Conservation (phyloP, 257 asterid genomes). For the Primulina huaijiensis region DNA sequence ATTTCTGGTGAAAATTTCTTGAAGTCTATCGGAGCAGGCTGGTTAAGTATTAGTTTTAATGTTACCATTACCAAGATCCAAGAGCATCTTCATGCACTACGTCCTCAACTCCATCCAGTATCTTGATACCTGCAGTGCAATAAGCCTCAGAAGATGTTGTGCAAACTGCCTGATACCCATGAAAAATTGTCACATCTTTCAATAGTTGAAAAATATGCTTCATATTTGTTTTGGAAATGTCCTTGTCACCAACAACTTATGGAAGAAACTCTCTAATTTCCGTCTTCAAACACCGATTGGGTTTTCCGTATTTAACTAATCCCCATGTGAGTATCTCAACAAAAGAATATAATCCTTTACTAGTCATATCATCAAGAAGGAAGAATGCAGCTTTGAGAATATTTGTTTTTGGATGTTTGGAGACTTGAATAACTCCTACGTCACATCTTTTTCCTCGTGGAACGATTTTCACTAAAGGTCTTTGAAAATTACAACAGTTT, state of each 20-base stretch:
- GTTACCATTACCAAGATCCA: too few relatives aligned
- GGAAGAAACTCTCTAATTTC: constrained; percentile 47
- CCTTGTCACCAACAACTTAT: constrained; percentile 27
- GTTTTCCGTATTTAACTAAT: constrained; percentile 40
- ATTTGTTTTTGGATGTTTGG: too few relatives aligned
- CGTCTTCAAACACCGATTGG: constrained; percentile 44
- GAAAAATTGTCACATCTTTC: constrained; percentile 41
- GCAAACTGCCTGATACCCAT: constrained; percentile 20
- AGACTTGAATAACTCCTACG: too few relatives aligned
- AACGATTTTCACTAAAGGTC: too few relatives aligned
- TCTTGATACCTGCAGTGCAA: constrained; percentile 58
- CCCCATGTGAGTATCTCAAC: constrained; percentile 50
- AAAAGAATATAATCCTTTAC: constrained; percentile 50
- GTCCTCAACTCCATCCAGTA: too few relatives aligned
- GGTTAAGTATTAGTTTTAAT: too few relatives aligned
- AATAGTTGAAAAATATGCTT: constrained; percentile 40
- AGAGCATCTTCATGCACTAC: too few relatives aligned
- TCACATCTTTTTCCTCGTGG: too few relatives aligned
- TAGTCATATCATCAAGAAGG: constrained; percentile 63
- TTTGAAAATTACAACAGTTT: too few relatives aligned
- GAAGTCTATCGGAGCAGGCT: too few relatives aligned
- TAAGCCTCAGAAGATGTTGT: constrained; percentile 37
- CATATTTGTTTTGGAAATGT: constrained; percentile 33
- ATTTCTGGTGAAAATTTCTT: too few relatives aligned
- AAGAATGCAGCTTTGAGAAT: constrained; percentile 31